Evolutionary conservation across 106 monocot genomes (phyloP).

Genomic region (Allium fistulosum): DNA sequence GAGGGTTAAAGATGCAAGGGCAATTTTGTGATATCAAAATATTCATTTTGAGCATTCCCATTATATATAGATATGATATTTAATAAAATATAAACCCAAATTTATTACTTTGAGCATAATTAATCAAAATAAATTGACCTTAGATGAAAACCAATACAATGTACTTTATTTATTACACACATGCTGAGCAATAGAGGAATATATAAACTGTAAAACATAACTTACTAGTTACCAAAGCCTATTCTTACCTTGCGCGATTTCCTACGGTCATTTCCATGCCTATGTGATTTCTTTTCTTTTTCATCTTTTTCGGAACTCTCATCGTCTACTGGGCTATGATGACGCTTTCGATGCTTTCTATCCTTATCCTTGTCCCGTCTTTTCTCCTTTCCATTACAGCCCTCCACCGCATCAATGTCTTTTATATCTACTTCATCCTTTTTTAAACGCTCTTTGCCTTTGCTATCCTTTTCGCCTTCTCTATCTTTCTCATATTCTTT

Average conservation of each 20-base stretch:
- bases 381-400: slow-evolving; percentile 51
- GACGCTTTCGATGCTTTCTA: slow-evolving; percentile 79
- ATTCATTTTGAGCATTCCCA: too few relatives aligned
- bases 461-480: slow-evolving; percentile 55
- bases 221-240: too few relatives aligned
- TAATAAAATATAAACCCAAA: too few relatives aligned
- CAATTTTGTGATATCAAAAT: too few relatives aligned
- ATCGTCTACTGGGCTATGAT: slow-evolving; percentile 67
- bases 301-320: slow-evolving; percentile 84
- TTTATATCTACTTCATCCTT: slow-evolving; percentile 62
- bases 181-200: too few relatives aligned
- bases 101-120: too few relatives aligned
- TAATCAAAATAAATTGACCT: too few relatives aligned
- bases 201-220: too few relatives aligned
- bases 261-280: slow-evolving; percentile 72
- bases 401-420: slow-evolving; percentile 39
- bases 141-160: too few relatives aligned
- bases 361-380: slow-evolving; percentile 86
- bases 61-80: too few relatives aligned
- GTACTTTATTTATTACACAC: too few relatives aligned
- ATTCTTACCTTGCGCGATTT: slow-evolving; percentile 77
- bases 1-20: too few relatives aligned
- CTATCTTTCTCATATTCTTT: slow-evolving; percentile 52
- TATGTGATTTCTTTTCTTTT: slow-evolving; percentile 70
- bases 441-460: slow-evolving; percentile 49